phyloP scores from a whole-genome alignment of 2,329 filamentous ascomycete species.

The Fusarium subtropicale region DNA sequence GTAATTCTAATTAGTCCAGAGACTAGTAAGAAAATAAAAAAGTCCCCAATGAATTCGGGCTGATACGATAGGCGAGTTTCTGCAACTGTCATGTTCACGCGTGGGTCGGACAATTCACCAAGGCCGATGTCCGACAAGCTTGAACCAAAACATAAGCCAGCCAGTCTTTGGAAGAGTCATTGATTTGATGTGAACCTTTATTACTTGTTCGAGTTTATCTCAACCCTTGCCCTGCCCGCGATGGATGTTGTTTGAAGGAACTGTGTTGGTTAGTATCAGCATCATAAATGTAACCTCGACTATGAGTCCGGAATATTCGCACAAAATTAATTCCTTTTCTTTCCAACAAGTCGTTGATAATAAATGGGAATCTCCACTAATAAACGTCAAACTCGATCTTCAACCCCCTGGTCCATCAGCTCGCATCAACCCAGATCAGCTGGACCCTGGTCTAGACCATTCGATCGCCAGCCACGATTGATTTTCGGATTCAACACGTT shows the following conservation, averaged over 20 bases:
- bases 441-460: slow-evolving; percentile 14
- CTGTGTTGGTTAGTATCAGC: neutral
- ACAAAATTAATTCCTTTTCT: neutral
- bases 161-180: slow-evolving; percentile 28
- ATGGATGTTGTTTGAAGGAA: neutral
- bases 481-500: slow-evolving; percentile 23
- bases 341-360: neutral
- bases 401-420: slow-evolving; percentile 11
- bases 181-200: slow-evolving; percentile 16
- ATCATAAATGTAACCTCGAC: neutral
- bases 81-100: slow-evolving; percentile 18
- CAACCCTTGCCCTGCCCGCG: neutral
- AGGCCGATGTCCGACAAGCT: slow-evolving; percentile 49
- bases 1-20: neutral
- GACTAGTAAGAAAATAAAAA: neutral
- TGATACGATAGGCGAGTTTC: slow-evolving; percentile 28
- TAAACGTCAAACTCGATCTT: slow-evolving; percentile 21
- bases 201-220: neutral
- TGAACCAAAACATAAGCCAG: neutral
- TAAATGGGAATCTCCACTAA: slow-evolving; percentile 14
- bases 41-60: slow-evolving; percentile 18
- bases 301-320: neutral
- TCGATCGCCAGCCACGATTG: slow-evolving; percentile 9
- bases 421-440: slow-evolving; percentile 28
- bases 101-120: slow-evolving; percentile 42